These are phyloP conservation scores for Sporothrix phasma DNA, from an alignment of 2,329 filamentous ascomycete species.

Conservation along the genomic window DNA sequence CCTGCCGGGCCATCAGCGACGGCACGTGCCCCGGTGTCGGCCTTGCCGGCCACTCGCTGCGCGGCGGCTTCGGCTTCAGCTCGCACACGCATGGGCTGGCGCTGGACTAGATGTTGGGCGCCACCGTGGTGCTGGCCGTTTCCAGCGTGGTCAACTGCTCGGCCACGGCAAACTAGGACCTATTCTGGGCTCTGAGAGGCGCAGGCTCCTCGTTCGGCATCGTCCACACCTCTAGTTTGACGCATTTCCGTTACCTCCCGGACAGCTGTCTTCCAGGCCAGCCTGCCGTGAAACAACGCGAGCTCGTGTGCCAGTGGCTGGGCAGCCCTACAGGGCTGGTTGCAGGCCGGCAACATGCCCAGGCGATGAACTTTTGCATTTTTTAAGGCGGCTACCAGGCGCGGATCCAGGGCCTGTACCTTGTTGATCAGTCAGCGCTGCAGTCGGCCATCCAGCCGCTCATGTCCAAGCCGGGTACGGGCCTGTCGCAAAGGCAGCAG, in stretches of 20 bases:
- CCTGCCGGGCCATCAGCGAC: constrained; percentile 35
- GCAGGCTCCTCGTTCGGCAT: constrained; percentile 35
- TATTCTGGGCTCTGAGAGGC: constrained; percentile 36
- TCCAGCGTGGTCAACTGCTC: constrained; percentile 26
- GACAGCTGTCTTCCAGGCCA: constrained; percentile 24
- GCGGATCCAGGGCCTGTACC: constrained; percentile 24
- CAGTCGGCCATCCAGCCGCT: constrained; percentile 21
- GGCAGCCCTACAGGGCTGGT: constrained; percentile 22
- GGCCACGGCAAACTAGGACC: constrained; percentile 28
- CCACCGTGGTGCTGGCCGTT: constrained; percentile 31
- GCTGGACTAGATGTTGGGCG: constrained; percentile 29
- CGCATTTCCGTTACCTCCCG: constrained; percentile 30
- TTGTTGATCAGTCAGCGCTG: constrained; percentile 19
- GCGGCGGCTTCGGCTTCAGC: constrained; percentile 32
- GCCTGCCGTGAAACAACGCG: constrained; percentile 22
- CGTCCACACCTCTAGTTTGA: constrained; percentile 30
- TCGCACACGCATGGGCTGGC: constrained; percentile 30
- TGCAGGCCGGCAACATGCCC: constrained; percentile 21
- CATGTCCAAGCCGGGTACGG: constrained; percentile 19
- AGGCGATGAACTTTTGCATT: constrained; percentile 24
- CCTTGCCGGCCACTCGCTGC: constrained; percentile 31
- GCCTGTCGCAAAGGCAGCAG: constrained; percentile 19
- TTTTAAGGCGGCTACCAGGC: constrained; percentile 21
- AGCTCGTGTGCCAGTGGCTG: constrained; percentile 21
- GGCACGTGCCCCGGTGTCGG: constrained; percentile 43